phyloP scores from a whole-genome alignment of 768 basidiomycete genomes.

The Rhizopogon roseolus region DNA sequence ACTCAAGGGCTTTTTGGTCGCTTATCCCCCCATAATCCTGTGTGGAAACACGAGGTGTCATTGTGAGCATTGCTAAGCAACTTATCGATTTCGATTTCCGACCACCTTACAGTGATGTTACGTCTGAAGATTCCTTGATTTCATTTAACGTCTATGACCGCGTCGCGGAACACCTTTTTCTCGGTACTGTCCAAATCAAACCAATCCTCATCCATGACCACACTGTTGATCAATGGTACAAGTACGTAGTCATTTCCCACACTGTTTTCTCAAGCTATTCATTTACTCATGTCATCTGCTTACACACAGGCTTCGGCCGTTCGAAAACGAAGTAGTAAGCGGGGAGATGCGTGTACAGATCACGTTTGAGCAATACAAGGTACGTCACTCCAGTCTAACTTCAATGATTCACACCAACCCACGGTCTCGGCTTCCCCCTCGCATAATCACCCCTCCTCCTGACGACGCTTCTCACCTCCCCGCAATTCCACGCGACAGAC shows the following conservation, averaged over 20 bases:
- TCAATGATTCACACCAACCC: slow-evolving; percentile 21
- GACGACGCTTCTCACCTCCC: slow-evolving; percentile 12
- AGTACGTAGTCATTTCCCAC: slow-evolving; percentile 48
- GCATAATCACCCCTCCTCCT: slow-evolving; percentile 17
- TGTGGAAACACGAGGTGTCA: slow-evolving; percentile 98
- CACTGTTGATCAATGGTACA: slow-evolving; percentile 96
- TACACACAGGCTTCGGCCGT: slow-evolving; percentile 56
- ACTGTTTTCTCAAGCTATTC: slow-evolving; percentile 7
- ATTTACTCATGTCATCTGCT: slow-evolving; percentile 12
- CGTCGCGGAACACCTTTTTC: slow-evolving; percentile 77
- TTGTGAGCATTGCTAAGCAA: slow-evolving; percentile 61
- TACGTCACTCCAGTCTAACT: slow-evolving; percentile 33
- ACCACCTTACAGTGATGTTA: slow-evolving; percentile 73
- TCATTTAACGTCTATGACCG: slow-evolving; percentile 92
- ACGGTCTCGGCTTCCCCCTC: slow-evolving; percentile 18
- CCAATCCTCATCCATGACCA: slow-evolving; percentile 90
- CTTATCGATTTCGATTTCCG: slow-evolving; percentile 13
- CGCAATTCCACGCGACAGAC: slow-evolving; percentile 42
- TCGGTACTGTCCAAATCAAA: slow-evolving; percentile 89
- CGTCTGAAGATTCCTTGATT: slow-evolving; percentile 77
- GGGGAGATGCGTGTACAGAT: slow-evolving; percentile 95
- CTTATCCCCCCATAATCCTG: slow-evolving; percentile 78
- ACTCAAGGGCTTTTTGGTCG: slow-evolving; percentile 55
- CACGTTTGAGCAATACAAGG: slow-evolving; percentile 89
- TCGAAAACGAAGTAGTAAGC: slow-evolving; percentile 77